Percentiles rank a stretch among this genome's conserved stretches.
These are phyloP conservation scores for Alternaria sp. DNA, from an alignment of 2,329 filamentous ascomycete species.

Conservation along the genomic window DNA sequence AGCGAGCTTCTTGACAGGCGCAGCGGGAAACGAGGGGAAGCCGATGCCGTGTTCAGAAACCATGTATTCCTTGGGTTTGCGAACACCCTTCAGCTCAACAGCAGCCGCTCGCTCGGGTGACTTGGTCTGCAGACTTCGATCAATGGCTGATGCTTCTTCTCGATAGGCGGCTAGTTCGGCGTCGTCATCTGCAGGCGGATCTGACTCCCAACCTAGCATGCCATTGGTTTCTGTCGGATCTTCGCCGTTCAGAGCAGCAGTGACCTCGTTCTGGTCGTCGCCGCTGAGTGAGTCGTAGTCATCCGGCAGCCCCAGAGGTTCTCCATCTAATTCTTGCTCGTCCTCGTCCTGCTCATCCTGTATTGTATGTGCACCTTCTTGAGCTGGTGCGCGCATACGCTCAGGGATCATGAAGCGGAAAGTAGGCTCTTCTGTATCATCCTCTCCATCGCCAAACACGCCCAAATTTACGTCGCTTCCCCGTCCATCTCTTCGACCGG, in stretches of 20 bases:
- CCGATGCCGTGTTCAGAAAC: constrained; percentile 76
- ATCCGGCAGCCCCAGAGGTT: constrained; percentile 31
- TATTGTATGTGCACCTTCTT: constrained; percentile 24
- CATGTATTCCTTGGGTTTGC: constrained; percentile 61
- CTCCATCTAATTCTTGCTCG: constrained; percentile 13
- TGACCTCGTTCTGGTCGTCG: constrained; percentile 28
- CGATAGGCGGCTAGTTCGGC: constrained; percentile 45
- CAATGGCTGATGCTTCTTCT: constrained; percentile 46
- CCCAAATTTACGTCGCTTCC: constrained; percentile 44
- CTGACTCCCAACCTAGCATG: constrained; percentile 46
- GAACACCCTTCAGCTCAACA: constrained; percentile 31
- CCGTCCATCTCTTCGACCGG: constrained; percentile 41
- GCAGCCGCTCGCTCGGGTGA: constrained; percentile 30
- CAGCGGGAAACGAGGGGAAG: constrained; percentile 76
- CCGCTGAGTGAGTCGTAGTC: constrained; percentile 35
- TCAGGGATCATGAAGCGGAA: constrained; percentile 52
- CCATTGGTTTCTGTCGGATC: constrained; percentile 26
- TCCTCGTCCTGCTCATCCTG: constrained; percentile 16
- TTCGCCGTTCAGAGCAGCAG: constrained; percentile 39
- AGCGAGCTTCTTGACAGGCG: constrained; percentile 76
- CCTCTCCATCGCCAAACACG: constrained; percentile 44
- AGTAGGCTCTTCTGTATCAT: constrained; percentile 50
- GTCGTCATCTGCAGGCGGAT: constrained; percentile 36
- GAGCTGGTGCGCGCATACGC: constrained; percentile 36
- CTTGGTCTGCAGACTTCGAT: constrained; percentile 45